Percentiles rank a stretch among this genome's conserved stretches.
Conservation (phyloP, 2,329 filamentous ascomycete species). For the Penicillium brasilianum region DNA sequence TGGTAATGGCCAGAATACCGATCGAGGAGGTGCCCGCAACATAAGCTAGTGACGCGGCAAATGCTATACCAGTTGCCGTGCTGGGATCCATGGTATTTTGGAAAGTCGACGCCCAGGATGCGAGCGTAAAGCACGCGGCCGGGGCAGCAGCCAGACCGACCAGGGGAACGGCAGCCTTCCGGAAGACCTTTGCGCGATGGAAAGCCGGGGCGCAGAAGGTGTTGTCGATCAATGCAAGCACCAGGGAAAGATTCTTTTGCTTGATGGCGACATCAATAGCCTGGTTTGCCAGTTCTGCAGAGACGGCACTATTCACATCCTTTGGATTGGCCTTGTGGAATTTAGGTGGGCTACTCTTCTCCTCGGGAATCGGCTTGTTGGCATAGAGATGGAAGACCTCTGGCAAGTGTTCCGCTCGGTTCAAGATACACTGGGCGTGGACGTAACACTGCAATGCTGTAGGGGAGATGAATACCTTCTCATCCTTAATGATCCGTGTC, state of each 20-base stretch:
- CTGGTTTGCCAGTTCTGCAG: conserved; percentile 69
- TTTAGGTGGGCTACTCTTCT: conserved; percentile 62
- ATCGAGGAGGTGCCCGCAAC: conserved; percentile 79
- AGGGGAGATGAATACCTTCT: conserved; percentile 79
- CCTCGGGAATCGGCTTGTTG: conserved; percentile 74
- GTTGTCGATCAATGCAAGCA: conserved; percentile 76
- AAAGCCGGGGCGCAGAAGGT: conserved; percentile 53
- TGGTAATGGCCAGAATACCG: conserved; percentile 82
- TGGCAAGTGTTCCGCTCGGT: conserved; percentile 76
- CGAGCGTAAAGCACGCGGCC: conserved; percentile 65
- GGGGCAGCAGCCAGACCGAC: conserved; percentile 46
- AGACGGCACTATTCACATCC: conserved; percentile 72
- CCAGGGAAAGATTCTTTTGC: conserved; percentile 75
- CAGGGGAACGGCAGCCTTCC: conserved; percentile 47
- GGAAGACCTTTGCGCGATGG: conserved; percentile 50
- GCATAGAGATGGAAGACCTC: conserved; percentile 82
- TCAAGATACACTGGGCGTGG: conserved; percentile 73
- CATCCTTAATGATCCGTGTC: conserved; percentile 73
- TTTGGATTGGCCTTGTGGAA: conserved; percentile 71
- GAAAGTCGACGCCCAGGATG: conserved; percentile 67
- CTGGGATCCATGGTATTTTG: conserved; percentile 78
- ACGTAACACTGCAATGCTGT: conserved; percentile 76
- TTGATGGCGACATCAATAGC: conserved; percentile 82
- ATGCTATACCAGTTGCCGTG: conserved; percentile 76
- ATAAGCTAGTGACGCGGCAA: conserved; percentile 82